A percentile compares a stretch with the other conserved stretches of the same genome.
Evolutionary conservation across 176 grass and related monocot species (phyloP).

Genomic region (Melocanna baccifera): DNA sequence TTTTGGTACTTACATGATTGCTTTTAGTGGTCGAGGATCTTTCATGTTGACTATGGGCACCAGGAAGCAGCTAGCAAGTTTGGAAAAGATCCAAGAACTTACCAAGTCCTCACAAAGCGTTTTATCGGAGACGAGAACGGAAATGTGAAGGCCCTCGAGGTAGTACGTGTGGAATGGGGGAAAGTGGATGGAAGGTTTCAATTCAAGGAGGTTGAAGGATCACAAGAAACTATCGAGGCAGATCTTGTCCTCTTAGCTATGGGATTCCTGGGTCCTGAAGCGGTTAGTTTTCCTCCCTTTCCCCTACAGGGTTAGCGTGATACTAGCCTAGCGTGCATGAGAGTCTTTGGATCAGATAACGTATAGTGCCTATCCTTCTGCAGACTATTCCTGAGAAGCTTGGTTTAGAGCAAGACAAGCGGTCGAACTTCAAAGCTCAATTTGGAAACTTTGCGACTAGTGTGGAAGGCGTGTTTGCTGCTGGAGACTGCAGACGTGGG

Average conservation of each 20-base stretch:
- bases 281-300: conserved; percentile 25
- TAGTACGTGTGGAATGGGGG: conserved; percentile 41
- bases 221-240: conserved; percentile 51
- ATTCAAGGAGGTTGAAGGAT: conserved; percentile 55
- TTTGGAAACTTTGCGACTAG: conserved; percentile 50
- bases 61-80: conserved; percentile 57
- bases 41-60: conserved; percentile 61
- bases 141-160: conserved; percentile 48
- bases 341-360: not conserved
- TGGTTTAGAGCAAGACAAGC: conserved; percentile 46
- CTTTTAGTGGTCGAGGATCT: conserved; percentile 46
- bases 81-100: conserved; percentile 59
- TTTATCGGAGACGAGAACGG: conserved; percentile 56
- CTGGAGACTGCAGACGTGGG: conserved; percentile 60
- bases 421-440: conserved; percentile 57
- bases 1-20: conserved; percentile 3
- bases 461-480: conserved; percentile 59
- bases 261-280: conserved; percentile 65
- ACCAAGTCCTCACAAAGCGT: conserved; percentile 53
- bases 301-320: not conserved
- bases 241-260: conserved; percentile 61
- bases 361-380: not conserved
- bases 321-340: not conserved
- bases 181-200: conserved; percentile 47
- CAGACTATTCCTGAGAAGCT: conserved; percentile 50